A percentile compares a stretch with the other conserved stretches of the same genome.
Conservation (phyloP, 1,284 basidiomycete species). For the Malassezia obtusa region DNA sequence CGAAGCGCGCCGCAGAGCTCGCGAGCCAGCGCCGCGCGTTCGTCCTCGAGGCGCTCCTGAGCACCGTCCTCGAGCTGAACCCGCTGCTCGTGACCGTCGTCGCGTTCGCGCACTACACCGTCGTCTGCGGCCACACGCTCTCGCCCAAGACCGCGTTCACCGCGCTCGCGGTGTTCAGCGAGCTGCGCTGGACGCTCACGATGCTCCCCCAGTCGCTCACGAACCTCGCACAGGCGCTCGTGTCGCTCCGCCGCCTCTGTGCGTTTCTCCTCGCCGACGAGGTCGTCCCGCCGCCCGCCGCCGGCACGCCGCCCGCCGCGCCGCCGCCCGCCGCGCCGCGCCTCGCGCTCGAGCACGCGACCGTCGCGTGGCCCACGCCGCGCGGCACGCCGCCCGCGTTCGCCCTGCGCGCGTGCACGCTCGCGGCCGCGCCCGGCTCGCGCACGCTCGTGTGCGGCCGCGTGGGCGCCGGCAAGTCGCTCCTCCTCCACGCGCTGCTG, state of each 20-base stretch:
- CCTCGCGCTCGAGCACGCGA: conserved; percentile 2
- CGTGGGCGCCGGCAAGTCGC: conserved; percentile 39
- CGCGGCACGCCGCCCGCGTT: conserved; percentile 24
- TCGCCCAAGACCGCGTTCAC: conserved; percentile 31
- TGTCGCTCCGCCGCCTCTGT: conserved; percentile 69
- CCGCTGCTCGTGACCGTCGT: conserved; percentile 22
- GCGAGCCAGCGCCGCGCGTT: background rate
- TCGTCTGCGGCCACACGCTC: conserved; percentile 21
- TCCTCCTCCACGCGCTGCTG: conserved; percentile 33
- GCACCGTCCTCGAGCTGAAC: conserved; percentile 12
- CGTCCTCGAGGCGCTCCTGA: conserved; percentile 5
- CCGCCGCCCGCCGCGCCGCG: background rate
- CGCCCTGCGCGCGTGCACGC: conserved; percentile 19
- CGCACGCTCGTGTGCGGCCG: conserved; percentile 38
- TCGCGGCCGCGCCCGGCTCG: conserved; percentile 20
- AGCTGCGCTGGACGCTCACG: conserved; percentile 24
- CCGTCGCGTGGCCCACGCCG: conserved; percentile 11
- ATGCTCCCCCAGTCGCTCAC: conserved; percentile 27
- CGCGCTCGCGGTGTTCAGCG: conserved; percentile 20
- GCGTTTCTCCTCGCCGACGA: conserved; percentile 66
- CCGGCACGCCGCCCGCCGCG: background rate
- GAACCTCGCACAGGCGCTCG: conserved; percentile 55
- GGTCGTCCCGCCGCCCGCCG: conserved; percentile 58
- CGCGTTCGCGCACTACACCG: conserved; percentile 26
- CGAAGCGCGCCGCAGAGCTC: conserved; percentile 6